Evolutionary conservation across 192 early-diverging fungal genomes (phyloP).

Genomic region (Entomortierella beljakovae): DNA sequence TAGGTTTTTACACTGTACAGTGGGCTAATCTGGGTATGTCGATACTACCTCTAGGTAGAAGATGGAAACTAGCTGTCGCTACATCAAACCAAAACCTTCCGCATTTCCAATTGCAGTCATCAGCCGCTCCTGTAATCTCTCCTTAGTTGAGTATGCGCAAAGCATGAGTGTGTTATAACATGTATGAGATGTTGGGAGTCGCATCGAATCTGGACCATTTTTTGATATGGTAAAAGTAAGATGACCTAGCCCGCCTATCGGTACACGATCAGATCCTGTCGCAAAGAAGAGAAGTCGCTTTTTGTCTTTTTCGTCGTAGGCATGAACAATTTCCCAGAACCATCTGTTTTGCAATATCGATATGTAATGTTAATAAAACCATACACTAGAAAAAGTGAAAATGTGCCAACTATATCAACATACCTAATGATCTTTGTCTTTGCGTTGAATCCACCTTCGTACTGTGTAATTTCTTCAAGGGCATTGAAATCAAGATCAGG

Average conservation of each 20-base stretch:
- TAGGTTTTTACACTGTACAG: not conserved
- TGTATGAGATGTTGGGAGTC: slow-evolving; percentile 92
- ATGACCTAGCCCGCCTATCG: slow-evolving; percentile 87
- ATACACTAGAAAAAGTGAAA: too few relatives aligned
- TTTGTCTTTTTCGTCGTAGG: slow-evolving; percentile 85
- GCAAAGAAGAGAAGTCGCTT: slow-evolving; percentile 90
- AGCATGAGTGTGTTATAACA: slow-evolving; percentile 93
- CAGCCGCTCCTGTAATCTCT: slow-evolving; percentile 81
- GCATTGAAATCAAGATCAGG: slow-evolving; percentile 86
- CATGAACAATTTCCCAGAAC: slow-evolving; percentile 91
- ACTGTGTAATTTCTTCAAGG: slow-evolving; percentile 80
- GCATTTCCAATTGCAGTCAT: slow-evolving; percentile 66
- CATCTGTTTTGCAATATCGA: slow-evolving; percentile 36
- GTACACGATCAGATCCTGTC: slow-evolving; percentile 92
- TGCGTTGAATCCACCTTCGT: slow-evolving; percentile 85
- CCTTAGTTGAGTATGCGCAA: slow-evolving; percentile 83
- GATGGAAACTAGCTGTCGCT: not conserved
- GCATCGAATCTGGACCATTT: slow-evolving; percentile 86
- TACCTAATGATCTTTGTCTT: slow-evolving; percentile 73
- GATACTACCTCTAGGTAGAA: too few relatives aligned
- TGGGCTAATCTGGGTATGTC: not conserved
- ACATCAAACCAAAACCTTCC: slow-evolving; percentile 86
- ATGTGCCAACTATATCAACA: too few relatives aligned
- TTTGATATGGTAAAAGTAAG: slow-evolving; percentile 88
- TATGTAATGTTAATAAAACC: not conserved